These are phyloP conservation scores for Onygena corvina DNA, from an alignment of 2,329 filamentous ascomycete genomes.

Conservation along the genomic window DNA sequence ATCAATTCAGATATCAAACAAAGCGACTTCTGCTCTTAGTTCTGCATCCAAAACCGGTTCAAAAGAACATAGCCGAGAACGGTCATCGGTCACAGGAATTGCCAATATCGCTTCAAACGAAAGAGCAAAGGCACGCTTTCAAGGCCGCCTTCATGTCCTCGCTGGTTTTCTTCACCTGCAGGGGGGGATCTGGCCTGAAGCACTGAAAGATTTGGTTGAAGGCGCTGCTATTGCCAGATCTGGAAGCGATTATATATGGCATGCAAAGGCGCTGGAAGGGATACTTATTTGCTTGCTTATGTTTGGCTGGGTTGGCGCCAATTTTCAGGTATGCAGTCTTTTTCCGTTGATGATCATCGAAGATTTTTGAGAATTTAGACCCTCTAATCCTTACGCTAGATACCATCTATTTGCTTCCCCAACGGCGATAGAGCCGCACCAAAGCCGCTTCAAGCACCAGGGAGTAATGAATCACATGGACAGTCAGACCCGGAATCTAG, in stretches of 20 bases:
- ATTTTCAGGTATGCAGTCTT: conserved; percentile 47
- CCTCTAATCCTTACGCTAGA: conserved; percentile 29
- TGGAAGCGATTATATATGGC: conserved; percentile 89
- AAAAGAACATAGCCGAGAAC: conserved; percentile 49
- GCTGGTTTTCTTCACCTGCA: conserved; percentile 78
- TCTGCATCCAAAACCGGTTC: conserved; percentile 29
- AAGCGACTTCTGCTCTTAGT: conserved; percentile 30
- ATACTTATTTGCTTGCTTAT: conserved; percentile 72
- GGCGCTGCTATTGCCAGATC: conserved; percentile 64
- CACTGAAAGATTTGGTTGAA: conserved; percentile 69
- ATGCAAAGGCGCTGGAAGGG: conserved; percentile 85
- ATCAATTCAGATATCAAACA: conserved; percentile 31
- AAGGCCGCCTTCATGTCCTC: conserved; percentile 64
- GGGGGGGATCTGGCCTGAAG: conserved; percentile 81
- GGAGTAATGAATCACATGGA: conserved; percentile 28
- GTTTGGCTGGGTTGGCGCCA: conserved; percentile 69
- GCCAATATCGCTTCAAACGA: conserved; percentile 60
- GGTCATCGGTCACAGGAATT: conserved; percentile 55
- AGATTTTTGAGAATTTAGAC: too few species aligned
- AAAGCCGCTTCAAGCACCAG: conserved; percentile 32
- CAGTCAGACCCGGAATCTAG: conserved; percentile 38
- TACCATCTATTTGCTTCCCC: conserved; percentile 43
- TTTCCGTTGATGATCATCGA: too few species aligned
- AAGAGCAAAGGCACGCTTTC: conserved; percentile 66
- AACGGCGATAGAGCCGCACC: conserved; percentile 37